Evolutionary conservation across 768 basidiomycete genomes (phyloP).

Genomic region (Boletus tomentosulus): DNA sequence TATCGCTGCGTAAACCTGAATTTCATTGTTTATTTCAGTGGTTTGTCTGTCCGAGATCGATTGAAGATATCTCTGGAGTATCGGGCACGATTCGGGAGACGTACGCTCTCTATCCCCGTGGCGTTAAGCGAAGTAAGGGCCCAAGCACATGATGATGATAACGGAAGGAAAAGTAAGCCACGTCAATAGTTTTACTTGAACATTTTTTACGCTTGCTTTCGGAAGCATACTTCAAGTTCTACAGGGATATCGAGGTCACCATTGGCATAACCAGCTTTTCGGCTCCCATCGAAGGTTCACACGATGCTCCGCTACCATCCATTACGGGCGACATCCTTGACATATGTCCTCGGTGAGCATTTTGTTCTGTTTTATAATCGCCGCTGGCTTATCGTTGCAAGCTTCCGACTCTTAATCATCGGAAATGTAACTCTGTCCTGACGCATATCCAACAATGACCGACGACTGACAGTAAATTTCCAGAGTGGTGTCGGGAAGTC

Average conservation of each 20-base stretch:
- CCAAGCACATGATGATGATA: not conserved
- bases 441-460: not conserved
- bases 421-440: not conserved
- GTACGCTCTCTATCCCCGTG: not conserved
- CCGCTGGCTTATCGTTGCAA: not conserved
- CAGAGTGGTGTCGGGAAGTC: conserved; percentile 1
- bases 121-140: not conserved
- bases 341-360: conserved; percentile 1
- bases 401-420: not conserved
- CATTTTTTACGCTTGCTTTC: not conserved
- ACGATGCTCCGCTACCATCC: not conserved
- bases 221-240: not conserved
- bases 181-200: not conserved
- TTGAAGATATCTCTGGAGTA: not conserved
- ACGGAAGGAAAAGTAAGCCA: not conserved
- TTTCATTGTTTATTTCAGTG: not conserved
- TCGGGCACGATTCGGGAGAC: not conserved
- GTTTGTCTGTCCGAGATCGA: not conserved
- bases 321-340: not conserved
- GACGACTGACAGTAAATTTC: not conserved
- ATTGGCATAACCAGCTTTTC: not conserved
- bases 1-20: not conserved
- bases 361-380: not conserved
- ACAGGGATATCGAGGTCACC: not conserved
- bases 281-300: not conserved